Evolutionary conservation across 495 filamentous ascomycete genomes (phyloP), one percentile per base, ranked within the genome.

Genomic region (Xanthoparmelia taractica): DNA sequence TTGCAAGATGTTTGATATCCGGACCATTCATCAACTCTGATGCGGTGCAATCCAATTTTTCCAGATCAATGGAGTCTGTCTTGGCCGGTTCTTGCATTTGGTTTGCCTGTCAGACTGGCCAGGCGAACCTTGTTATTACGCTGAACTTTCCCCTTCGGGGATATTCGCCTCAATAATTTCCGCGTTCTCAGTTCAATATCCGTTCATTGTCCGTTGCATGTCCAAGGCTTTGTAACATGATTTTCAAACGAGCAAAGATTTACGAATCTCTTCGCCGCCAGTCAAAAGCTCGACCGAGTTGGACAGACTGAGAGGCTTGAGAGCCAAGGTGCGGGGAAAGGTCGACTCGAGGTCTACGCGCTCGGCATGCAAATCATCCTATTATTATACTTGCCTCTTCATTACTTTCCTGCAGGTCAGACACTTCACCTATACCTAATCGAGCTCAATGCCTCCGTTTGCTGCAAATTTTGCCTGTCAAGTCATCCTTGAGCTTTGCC

Each of bases 261-360:
- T 31, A 55, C 43, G 41, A 47, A 67, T 61, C 13, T 50, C 66
- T 67, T 67, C 62, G 66, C 66, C n/a, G 31, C 63, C 62, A 67
- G 36, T 40, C 48, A 27, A 15, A 56, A 58, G 38, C 63, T 25
- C 55, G 54, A 63, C n/a, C n/a, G n/a, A n/a, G n/a, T n/a, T n/a
- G n/a, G 48, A 58, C 8, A 15, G 27, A 5, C 5, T 4, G 5
- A 36, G 34, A 36, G 13, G 38, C 38, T 8, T 23, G 8, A 23
- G n/a, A 34, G 13, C 1, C 17, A 41, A 43, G 55, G 34, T 48
- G 59, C 38, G 59, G 59, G 36, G 59, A 34, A 41, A 27, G 36
- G 12, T 33, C n/a, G 34, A 43, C 17, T 10, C 3, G 5, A 23
- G 17, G 8, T 36, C 38, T 4, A 43, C 23, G 23, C n/a, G 57